A percentile compares a stretch with the other conserved stretches of the same genome.
Conservation (phyloP, 495 filamentous ascomycete genomes). For the Annulohypoxylon stygium region DNA sequence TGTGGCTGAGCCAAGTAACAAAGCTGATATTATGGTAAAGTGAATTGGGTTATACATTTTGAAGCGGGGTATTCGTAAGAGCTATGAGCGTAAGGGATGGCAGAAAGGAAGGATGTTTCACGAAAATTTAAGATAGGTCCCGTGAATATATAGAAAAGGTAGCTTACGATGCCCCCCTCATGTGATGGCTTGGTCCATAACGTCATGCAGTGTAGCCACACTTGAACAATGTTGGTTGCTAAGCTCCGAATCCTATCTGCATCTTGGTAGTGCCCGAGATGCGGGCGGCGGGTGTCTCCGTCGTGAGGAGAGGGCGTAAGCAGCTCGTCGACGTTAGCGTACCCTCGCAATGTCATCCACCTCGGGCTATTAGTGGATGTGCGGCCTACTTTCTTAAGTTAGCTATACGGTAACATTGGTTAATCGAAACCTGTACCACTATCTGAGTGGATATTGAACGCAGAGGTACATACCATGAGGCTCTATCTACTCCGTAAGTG, state of each 20-base stretch:
- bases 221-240: not conserved
- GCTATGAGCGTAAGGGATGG: not conserved
- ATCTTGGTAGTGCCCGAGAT: not conserved
- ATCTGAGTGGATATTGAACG: not conserved
- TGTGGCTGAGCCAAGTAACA: not conserved
- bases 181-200: not conserved
- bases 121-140: not conserved
- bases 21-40: not conserved
- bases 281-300: not conserved
- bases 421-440: not conserved
- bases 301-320: not conserved
- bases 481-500: not conserved
- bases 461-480: not conserved
- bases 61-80: not conserved
- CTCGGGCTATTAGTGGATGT: not conserved
- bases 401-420: not conserved
- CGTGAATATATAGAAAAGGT: not conserved
- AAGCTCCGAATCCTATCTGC: slow-evolving; percentile 5
- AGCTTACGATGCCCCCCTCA: not conserved
- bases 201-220: not conserved
- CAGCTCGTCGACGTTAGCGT: not conserved
- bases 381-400: slow-evolving; percentile 1
- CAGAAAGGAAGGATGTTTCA: not conserved
- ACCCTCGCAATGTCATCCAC: not conserved
- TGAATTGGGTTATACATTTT: slow-evolving; percentile 14